Conservation (phyloP, 208 protist genomes). For the Leishmania turanica region DNA sequence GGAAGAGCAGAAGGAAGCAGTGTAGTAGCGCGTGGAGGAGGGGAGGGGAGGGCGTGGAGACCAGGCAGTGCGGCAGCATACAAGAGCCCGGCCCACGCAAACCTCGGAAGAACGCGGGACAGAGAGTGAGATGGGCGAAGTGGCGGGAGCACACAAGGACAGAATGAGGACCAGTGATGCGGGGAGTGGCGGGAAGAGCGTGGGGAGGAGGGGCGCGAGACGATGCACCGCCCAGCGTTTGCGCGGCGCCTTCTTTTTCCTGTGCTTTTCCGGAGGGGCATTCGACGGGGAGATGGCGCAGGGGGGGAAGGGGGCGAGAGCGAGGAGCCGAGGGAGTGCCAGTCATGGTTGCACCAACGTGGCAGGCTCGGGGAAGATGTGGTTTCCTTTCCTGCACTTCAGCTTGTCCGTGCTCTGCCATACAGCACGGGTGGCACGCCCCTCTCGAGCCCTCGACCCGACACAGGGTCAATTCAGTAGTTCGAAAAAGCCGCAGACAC, state of each 20-base stretch:
- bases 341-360: neutral
- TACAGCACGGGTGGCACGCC: neutral
- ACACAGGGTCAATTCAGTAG: too few species aligned
- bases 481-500: too few species aligned
- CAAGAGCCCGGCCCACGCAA: neutral
- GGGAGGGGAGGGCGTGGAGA: neutral
- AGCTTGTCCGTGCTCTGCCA: neutral
- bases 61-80: neutral
- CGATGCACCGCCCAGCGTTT: neutral
- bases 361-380: neutral
- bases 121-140: neutral
- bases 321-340: too few species aligned
- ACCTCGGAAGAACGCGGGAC: neutral
- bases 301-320: neutral
- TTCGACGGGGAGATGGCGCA: neutral
- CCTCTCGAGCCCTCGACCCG: neutral
- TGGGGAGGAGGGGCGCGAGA: neutral
- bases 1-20: neutral
- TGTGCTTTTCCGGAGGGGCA: neutral
- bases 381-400: neutral
- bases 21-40: neutral
- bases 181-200: neutral
- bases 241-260: neutral
- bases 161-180: neutral
- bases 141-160: neutral